Percentiles rank a stretch among this genome's conserved stretches.
These are phyloP conservation scores for Exobasidium cylindrosporum DNA, from an alignment of 1,284 basidiomycete species.

Conservation along the genomic window DNA sequence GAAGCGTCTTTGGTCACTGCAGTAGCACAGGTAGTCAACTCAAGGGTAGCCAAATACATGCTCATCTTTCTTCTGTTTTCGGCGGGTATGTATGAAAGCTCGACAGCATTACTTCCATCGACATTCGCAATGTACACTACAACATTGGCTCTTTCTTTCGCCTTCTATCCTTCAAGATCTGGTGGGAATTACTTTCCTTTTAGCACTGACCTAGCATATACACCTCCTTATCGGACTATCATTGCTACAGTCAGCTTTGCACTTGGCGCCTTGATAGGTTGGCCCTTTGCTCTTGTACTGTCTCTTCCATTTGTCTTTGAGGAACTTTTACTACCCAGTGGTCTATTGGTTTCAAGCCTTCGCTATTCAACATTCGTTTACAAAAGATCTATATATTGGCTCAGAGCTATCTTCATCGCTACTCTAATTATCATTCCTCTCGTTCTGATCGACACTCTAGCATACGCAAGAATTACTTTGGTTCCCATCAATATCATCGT, in stretches of 20 bases:
- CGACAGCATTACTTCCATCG: constrained; percentile 64
- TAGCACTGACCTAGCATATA: constrained; percentile 6
- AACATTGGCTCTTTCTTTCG: constrained; percentile 75
- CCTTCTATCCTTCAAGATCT: constrained; percentile 65
- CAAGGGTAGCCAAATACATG: constrained; percentile 83
- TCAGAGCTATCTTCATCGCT: constrained; percentile 60
- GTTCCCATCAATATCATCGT: constrained; percentile 89
- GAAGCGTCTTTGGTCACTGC: constrained; percentile 84
- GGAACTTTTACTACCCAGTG: constrained; percentile 76
- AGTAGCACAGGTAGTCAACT: constrained; percentile 77
- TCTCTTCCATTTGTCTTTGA: constrained; percentile 86
- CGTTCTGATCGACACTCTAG: constrained; percentile 67
- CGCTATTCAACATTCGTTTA: constrained; percentile 57
- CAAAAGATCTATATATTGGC: background rate
- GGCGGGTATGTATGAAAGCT: constrained; percentile 90
- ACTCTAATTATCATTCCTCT: constrained; percentile 68
- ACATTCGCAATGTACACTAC: constrained; percentile 91
- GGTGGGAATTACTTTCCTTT: constrained; percentile 6
- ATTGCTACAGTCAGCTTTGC: constrained; percentile 72
- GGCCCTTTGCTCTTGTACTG: constrained; percentile 88
- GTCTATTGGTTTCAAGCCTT: constrained; percentile 37
- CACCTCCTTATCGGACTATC: constrained; percentile 39
- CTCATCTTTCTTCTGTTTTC: constrained; percentile 80
- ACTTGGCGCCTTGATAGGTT: constrained; percentile 81
- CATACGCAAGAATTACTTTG: constrained; percentile 75